phyloP scores from a whole-genome alignment of 2,329 filamentous ascomycete genomes.

The Fusarium marasasianum region DNA sequence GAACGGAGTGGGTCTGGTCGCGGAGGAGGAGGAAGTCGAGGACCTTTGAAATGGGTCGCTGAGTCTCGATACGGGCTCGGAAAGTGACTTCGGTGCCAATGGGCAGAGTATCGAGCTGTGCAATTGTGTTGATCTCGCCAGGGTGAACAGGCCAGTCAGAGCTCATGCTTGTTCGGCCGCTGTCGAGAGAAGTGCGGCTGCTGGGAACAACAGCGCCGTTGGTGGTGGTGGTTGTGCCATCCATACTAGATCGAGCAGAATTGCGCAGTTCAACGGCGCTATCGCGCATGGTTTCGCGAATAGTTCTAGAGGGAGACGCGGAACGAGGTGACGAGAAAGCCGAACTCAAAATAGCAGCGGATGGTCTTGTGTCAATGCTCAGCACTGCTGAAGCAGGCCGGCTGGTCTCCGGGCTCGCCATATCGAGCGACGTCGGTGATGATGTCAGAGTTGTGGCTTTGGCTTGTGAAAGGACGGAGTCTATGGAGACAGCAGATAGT shows the following conservation, averaged over 20 bases:
- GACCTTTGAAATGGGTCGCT: slow-evolving; percentile 82
- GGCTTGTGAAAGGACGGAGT: slow-evolving; percentile 32
- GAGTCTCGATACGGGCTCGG: slow-evolving; percentile 61
- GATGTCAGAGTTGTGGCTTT: slow-evolving; percentile 27
- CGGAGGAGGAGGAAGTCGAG: slow-evolving; percentile 88
- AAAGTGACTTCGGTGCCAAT: slow-evolving; percentile 54
- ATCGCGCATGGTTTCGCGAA: slow-evolving; percentile 45
- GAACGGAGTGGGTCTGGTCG: slow-evolving; percentile 83
- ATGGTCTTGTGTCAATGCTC: slow-evolving; percentile 20
- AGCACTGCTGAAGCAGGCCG: slow-evolving; percentile 12
- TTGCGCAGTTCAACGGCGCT: slow-evolving; percentile 45
- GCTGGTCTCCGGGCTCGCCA: slow-evolving; percentile 24
- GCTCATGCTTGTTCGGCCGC: slow-evolving; percentile 49
- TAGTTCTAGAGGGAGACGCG: slow-evolving; percentile 7
- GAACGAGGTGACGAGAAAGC: slow-evolving; percentile 18
- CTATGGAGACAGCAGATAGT: slow-evolving; percentile 29
- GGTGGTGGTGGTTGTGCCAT: slow-evolving; percentile 25
- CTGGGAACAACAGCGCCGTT: slow-evolving; percentile 23
- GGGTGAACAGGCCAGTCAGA: slow-evolving; percentile 53
- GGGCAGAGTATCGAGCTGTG: slow-evolving; percentile 50
- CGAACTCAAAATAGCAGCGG: slow-evolving; percentile 8
- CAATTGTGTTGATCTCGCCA: slow-evolving; percentile 52
- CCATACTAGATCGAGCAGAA: slow-evolving; percentile 46
- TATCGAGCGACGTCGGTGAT: slow-evolving; percentile 21
- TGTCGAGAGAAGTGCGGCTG: slow-evolving; percentile 48